phyloP scores from a whole-genome alignment of 192 early-diverging fungal species.

The Entomortierella chlamydospora region DNA sequence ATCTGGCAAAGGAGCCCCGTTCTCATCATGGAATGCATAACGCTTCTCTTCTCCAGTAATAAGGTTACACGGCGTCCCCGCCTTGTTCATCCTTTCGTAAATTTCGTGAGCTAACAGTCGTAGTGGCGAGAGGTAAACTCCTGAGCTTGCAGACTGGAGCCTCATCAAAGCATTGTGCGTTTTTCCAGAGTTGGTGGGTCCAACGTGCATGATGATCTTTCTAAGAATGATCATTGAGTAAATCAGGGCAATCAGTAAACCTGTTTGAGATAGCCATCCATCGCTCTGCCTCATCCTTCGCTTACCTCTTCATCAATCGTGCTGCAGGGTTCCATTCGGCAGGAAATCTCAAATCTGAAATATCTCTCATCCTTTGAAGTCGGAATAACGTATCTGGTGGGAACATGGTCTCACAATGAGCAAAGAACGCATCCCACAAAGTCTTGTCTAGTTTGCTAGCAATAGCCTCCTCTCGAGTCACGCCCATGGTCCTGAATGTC shows the following conservation, averaged over 20 bases:
- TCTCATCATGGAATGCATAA: constrained; percentile 48
- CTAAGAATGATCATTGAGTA: constrained; percentile 47
- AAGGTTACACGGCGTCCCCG: constrained; percentile 84
- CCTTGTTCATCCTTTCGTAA: constrained; percentile 82
- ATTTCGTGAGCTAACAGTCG: constrained; percentile 95
- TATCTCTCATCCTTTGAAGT: constrained; percentile 59
- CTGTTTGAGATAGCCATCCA: no score
- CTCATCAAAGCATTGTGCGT: constrained; percentile 88
- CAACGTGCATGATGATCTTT: constrained; percentile 92
- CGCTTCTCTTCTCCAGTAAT: constrained; percentile 93
- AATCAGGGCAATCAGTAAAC: not conserved
- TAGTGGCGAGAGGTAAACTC: constrained; percentile 92
- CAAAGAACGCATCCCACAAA: constrained; percentile 41
- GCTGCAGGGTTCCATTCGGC: constrained; percentile 83
- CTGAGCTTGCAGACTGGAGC: constrained; percentile 68
- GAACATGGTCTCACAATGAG: constrained; percentile 23
- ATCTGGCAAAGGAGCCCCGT: constrained; percentile 36
- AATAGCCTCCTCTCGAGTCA: constrained; percentile 41
- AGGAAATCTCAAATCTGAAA: constrained; percentile 83
- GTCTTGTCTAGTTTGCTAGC: constrained; percentile 23
- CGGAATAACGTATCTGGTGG: constrained; percentile 21
- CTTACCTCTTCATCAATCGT: constrained; percentile 77
- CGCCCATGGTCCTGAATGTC: constrained; percentile 49
- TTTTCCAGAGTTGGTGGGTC: constrained; percentile 98
- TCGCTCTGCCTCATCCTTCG: not conserved